Evolutionary conservation across 1,284 basidiomycete species (phyloP).

Genomic region (Polyporus tsugae): DNA sequence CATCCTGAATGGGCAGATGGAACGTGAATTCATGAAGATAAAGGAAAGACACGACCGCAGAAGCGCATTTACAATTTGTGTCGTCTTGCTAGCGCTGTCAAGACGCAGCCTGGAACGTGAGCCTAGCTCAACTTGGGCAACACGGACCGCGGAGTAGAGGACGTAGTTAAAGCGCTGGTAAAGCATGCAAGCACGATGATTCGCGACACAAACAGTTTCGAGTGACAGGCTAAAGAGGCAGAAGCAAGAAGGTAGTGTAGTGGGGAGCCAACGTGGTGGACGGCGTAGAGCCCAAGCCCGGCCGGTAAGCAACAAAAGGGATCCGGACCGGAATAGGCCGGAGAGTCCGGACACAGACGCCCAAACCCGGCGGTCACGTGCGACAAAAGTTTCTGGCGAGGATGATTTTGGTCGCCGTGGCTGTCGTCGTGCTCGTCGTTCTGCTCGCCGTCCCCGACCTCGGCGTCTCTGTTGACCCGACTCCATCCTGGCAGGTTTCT

Average conservation of each 20-base stretch:
- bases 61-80: background rate
- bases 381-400: conserved; percentile 26
- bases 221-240: background rate
- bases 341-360: background rate
- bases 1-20: background rate
- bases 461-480: conserved; percentile 3
- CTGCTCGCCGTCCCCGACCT: conserved; percentile 9
- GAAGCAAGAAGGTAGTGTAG: background rate
- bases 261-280: background rate
- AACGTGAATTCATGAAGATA: background rate
- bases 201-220: background rate
- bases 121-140: conserved; percentile 1
- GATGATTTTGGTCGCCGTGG: conserved; percentile 21
- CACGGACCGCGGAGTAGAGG: background rate
- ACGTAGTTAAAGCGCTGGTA: background rate
- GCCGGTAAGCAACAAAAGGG: background rate
- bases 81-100: background rate
- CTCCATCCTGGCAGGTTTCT: background rate
- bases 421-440: conserved; percentile 22
- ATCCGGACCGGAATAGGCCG: background rate
- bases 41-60: background rate
- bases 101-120: background rate
- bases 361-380: background rate
- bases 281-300: no score
- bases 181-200: background rate